phyloP scores from a whole-genome alignment of 1,139 yeast genomes.

The Tardiomyces digboiensis region DNA sequence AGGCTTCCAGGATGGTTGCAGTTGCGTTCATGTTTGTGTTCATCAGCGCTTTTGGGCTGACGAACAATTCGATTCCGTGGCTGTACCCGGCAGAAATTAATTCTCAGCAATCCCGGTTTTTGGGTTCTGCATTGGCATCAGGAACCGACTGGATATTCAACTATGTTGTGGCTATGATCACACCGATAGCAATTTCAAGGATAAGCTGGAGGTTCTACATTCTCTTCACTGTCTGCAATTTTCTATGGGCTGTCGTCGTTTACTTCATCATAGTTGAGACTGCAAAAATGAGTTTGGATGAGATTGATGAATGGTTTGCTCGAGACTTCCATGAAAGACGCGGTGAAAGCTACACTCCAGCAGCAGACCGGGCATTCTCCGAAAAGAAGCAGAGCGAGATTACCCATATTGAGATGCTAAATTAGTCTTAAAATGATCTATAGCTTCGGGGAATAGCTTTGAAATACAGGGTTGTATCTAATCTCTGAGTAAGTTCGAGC shows the following conservation, averaged over 20 bases:
- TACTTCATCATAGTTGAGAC: neutral
- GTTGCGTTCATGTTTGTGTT: neutral
- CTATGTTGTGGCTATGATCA: neutral
- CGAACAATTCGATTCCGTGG: neutral
- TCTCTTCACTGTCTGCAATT: neutral
- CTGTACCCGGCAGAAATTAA: neutral
- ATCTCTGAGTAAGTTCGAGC: too few relatives aligned
- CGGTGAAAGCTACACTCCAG: neutral
- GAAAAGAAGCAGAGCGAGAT: neutral
- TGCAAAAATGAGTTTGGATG: neutral
- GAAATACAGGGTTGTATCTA: too few relatives aligned
- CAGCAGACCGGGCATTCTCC: neutral
- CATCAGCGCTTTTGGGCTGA: neutral
- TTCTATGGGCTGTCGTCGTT: neutral
- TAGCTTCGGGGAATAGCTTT: too few relatives aligned
- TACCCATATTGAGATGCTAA: neutral
- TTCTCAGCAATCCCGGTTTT: neutral
- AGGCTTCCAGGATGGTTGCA: neutral
- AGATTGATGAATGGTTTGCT: neutral
- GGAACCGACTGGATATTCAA: neutral
- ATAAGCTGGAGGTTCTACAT: neutral
- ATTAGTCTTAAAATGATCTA: too few relatives aligned
- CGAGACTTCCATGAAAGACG: neutral
- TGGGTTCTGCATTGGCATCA: neutral
- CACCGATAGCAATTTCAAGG: neutral